Base-by-base conservation (phyloP, 148 eudicot species). In the Gaultheria prostrata region DNA sequence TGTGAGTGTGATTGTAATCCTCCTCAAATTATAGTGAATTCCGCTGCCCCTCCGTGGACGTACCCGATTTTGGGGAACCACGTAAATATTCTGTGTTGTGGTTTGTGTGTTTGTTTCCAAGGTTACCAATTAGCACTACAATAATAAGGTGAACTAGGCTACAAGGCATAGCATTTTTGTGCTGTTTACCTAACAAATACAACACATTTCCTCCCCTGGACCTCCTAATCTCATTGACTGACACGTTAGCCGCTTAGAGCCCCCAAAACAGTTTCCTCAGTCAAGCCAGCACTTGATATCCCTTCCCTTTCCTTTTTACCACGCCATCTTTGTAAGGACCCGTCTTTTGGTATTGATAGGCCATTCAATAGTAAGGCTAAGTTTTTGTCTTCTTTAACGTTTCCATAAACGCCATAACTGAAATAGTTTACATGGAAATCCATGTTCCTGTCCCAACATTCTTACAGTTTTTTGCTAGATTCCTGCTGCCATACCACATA, bases 191-290 rank as follows among this genome's bases (percentile, higher is more conserved):
- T 90, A 95, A 85, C 99, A 96, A 26, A 96, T 83, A 78, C 95
- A 91, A 85, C 99, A 96, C 11, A 95, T 97, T 86, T 93, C 98
- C 72, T 92, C 97, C 1, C 18, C 79, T 32, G 83, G 86, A 63
- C 86, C 85, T 33, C 87, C 90, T 30, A 79, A 82, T 63, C 80
- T 85, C 43, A 77, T 82, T 20, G 83, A 75, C 26, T 85, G 56
- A 87, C 89, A 91, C 70, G 86, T 93, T 18, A 54, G 85, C 79
- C 87, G 93, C 88, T 92, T 91, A 95, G 50, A 78, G 71, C 82
- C 3, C 69, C 85, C 71, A 67, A 74, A 78, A 95, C 90, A 43
- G 82, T 87, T 83, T 94, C 98, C 56, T 92, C 98, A 45, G 74
- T 89, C 83, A 92, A 79, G 45, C 98, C 98, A 43, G n/a, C n/a